Evolutionary conservation across 1,284 basidiomycete genomes (phyloP).

Genomic region (Ustilago vetiveriae): DNA sequence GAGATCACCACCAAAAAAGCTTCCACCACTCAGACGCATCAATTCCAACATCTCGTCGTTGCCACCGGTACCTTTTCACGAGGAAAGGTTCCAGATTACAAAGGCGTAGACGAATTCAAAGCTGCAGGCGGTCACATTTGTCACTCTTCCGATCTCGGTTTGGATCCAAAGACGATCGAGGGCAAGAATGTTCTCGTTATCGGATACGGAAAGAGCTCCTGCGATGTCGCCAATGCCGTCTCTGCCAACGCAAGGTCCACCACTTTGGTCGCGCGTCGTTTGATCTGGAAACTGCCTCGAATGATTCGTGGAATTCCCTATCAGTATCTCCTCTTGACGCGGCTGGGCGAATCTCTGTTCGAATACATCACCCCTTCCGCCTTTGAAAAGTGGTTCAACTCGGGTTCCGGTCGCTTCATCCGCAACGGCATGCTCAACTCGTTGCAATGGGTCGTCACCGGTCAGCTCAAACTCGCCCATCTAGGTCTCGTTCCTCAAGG

Average conservation of each 20-base stretch:
- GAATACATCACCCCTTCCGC: constrained; percentile 50
- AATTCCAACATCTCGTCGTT: constrained; percentile 47
- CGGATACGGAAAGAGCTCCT: constrained; percentile 59
- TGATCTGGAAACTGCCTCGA: constrained; percentile 60
- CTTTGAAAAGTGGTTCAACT: constrained; percentile 45
- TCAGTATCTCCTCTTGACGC: constrained; percentile 54
- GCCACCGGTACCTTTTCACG: constrained; percentile 54
- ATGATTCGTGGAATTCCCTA: constrained; percentile 50
- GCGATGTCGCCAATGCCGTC: constrained; percentile 56
- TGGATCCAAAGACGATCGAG: constrained; percentile 24
- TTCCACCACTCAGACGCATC: neutral
- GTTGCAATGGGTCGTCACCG: constrained; percentile 41
- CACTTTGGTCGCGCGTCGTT: constrained; percentile 52
- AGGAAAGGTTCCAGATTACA: constrained; percentile 50
- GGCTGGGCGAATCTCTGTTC: constrained; percentile 55
- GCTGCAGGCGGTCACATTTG: constrained; percentile 46
- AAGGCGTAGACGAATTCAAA: constrained; percentile 39
- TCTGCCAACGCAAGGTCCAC: constrained; percentile 30
- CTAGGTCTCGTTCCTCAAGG: constrained; percentile 46
- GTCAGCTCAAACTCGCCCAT: constrained; percentile 44
- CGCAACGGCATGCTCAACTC: constrained; percentile 51
- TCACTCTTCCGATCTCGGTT: constrained; percentile 46
- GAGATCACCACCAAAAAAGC: constrained; percentile 17
- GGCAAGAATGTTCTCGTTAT: constrained; percentile 52
- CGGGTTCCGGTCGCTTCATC: constrained; percentile 29